phyloP scores from a whole-genome alignment of 768 basidiomycete genomes.

The Mycena galopus region DNA sequence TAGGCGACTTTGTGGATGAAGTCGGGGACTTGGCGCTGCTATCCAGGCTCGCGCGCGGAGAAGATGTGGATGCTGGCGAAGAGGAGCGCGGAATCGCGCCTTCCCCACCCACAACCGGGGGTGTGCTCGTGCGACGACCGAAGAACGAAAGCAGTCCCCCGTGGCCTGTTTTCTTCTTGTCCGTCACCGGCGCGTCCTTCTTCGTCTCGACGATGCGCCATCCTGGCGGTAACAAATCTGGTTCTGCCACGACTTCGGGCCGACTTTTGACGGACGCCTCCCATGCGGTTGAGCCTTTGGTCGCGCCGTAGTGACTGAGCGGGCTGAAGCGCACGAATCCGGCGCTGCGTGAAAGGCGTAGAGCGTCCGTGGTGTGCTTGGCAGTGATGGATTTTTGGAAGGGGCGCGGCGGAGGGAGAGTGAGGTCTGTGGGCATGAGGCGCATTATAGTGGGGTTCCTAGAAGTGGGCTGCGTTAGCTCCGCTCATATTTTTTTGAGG shows the following conservation, averaged over 20 bases:
- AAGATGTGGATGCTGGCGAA: conserved; percentile 25
- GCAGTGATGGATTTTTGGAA: conserved; percentile 70
- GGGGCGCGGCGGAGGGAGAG: conserved; percentile 60
- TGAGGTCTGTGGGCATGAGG: conserved; percentile 64
- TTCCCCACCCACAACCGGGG: conserved; percentile 41
- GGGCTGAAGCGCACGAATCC: conserved; percentile 71
- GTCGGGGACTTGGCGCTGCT: conserved; percentile 37
- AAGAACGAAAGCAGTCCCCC: conserved; percentile 83
- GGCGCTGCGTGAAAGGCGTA: conserved; percentile 74
- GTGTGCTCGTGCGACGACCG: conserved; percentile 57
- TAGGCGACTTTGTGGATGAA: conserved; percentile 33
- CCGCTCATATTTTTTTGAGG: neutral
- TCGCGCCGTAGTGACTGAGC: conserved; percentile 74
- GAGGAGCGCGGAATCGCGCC: conserved; percentile 38
- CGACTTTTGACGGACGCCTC: conserved; percentile 73
- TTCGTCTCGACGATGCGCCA: conserved; percentile 77
- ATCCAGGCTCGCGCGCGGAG: conserved; percentile 48
- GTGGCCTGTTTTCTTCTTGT: conserved; percentile 62
- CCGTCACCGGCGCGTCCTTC: conserved; percentile 51
- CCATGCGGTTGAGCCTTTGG: conserved; percentile 84
- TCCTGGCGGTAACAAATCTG: conserved; percentile 71
- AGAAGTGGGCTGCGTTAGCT: neutral
- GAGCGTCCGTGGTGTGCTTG: conserved; percentile 70
- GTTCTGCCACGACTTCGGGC: conserved; percentile 61
- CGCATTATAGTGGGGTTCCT: conserved; percentile 58